Conservation (phyloP, 2,329 filamentous ascomycete species). For the Diaporthe humulicola region DNA sequence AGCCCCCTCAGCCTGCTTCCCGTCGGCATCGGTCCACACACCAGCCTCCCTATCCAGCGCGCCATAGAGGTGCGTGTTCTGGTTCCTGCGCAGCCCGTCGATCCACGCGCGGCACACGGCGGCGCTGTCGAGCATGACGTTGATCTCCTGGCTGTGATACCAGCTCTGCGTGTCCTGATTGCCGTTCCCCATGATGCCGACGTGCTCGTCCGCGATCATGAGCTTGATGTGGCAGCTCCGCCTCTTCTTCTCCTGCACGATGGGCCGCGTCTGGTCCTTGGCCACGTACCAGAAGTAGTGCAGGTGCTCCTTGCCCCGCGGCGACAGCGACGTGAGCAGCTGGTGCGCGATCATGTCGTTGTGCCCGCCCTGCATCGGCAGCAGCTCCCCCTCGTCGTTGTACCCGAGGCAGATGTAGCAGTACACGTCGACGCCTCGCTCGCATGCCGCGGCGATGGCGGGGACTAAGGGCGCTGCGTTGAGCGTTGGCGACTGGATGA, state of each 20-base stretch:
- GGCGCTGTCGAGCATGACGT: slow-evolving; percentile 78
- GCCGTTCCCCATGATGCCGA: slow-evolving; percentile 81
- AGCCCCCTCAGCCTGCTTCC: slow-evolving; percentile 61
- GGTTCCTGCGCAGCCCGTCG: slow-evolving; percentile 64
- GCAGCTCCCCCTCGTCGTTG: slow-evolving; percentile 82
- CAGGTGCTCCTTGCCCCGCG: slow-evolving; percentile 61
- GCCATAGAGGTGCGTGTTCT: slow-evolving; percentile 74
- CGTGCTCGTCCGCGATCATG: slow-evolving; percentile 76
- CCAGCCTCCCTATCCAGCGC: slow-evolving; percentile 66
- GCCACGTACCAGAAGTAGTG: slow-evolving; percentile 79
- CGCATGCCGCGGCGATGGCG: slow-evolving; percentile 73
- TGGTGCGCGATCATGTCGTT: slow-evolving; percentile 78
- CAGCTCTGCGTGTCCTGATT: slow-evolving; percentile 87
- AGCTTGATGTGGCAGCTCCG: slow-evolving; percentile 83
- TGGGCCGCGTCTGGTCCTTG: slow-evolving; percentile 78
- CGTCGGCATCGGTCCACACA: slow-evolving; percentile 70
- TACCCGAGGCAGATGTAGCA: slow-evolving; percentile 84
- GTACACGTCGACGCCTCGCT: slow-evolving; percentile 75
- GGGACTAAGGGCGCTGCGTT: slow-evolving; percentile 78
- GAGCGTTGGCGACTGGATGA: slow-evolving; percentile 83
- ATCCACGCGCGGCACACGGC: slow-evolving; percentile 74
- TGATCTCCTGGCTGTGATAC: slow-evolving; percentile 84
- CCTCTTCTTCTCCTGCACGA: slow-evolving; percentile 75
- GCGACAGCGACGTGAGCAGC: slow-evolving; percentile 68
- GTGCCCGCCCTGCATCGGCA: slow-evolving; percentile 81